phyloP scores from a whole-genome alignment of 495 filamentous ascomycete species.

The Delitschia confertaspora region DNA sequence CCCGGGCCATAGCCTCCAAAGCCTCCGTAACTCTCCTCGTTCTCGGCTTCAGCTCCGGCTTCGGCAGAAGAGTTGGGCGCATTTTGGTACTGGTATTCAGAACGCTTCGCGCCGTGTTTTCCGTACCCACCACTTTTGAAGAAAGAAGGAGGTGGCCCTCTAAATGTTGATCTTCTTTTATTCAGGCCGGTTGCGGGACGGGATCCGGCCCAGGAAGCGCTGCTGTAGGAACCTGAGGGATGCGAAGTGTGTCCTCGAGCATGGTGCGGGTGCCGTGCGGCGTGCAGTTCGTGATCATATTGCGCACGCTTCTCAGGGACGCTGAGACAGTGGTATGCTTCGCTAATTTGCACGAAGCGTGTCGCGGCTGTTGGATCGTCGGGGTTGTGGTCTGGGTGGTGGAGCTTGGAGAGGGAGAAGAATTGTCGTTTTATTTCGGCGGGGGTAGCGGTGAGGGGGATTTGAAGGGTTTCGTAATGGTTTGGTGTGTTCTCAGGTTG shows the following conservation, averaged over 20 bases:
- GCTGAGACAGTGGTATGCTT: conserved; percentile 76
- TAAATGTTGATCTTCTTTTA: conserved; percentile 61
- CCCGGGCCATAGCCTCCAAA: conserved; percentile 39
- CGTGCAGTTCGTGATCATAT: conserved; percentile 62
- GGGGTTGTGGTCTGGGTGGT: conserved; percentile 92
- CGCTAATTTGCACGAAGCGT: conserved; percentile 77
- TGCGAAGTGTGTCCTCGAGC: conserved; percentile 23
- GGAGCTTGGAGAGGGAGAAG: conserved; percentile 80
- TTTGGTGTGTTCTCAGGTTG: conserved; percentile 39
- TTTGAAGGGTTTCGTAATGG: conserved; percentile 76
- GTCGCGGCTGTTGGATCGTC: conserved; percentile 58
- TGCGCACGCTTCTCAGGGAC: conserved; percentile 54
- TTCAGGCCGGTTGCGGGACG: conserved; percentile 58
- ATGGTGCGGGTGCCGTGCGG: conserved; percentile 33
- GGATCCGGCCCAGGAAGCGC: conserved; percentile 25
- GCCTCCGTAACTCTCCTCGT: conserved; percentile 6
- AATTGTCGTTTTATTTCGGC: conserved; percentile 87
- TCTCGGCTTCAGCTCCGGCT: conserved; percentile 4
- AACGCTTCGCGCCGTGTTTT: conserved; percentile 42
- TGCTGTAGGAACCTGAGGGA: conserved; percentile 13
- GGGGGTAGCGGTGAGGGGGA: conserved; percentile 57
- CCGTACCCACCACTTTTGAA: conserved; percentile 71
- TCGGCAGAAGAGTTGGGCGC: too few relatives aligned
- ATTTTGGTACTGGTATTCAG: conserved; percentile 5
- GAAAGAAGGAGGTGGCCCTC: conserved; percentile 83